A percentile compares a stretch with the other conserved stretches of the same genome.
Evolutionary conservation across 768 basidiomycete genomes (phyloP).

Genomic region (Tricholoma sp.): DNA sequence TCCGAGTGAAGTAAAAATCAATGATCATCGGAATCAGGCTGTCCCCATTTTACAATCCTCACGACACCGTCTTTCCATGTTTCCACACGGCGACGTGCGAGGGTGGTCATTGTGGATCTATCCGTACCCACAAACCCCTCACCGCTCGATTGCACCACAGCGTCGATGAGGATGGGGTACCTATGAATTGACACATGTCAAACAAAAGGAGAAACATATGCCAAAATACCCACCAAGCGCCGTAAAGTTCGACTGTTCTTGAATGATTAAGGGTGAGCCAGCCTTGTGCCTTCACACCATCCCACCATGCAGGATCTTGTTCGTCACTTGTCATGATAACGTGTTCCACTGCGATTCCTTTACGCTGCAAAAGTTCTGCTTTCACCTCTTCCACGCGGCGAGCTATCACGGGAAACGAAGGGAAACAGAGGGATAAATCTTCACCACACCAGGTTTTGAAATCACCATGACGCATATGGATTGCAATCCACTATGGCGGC

Average conservation of each 20-base stretch:
- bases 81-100: conserved; percentile 62
- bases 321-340: conserved; percentile 69
- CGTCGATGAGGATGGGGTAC: conserved; percentile 73
- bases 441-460: conserved; percentile 44
- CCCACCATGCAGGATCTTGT: conserved; percentile 51
- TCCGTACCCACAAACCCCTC: conserved; percentile 71
- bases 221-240: conserved; percentile 38
- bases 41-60: conserved; percentile 56
- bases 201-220: neutral
- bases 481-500: conserved; percentile 44
- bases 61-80: conserved; percentile 58
- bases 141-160: conserved; percentile 63
- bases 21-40: conserved; percentile 51
- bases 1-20: conserved; percentile 12
- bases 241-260: conserved; percentile 39
- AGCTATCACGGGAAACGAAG: conserved; percentile 48
- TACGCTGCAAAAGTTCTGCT: conserved; percentile 38
- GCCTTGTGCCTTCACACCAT: conserved; percentile 40
- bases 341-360: conserved; percentile 41
- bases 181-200: conserved; percentile 24
- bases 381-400: conserved; percentile 53
- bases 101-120: conserved; percentile 62
- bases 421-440: conserved; percentile 43
- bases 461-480: conserved; percentile 55
- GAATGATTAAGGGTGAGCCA: conserved; percentile 52